Percentiles rank a stretch among this genome's conserved stretches.
phyloP scores from a whole-genome alignment of 2,329 filamentous ascomycete genomes.

The Chrysoporthe austroafricana region DNA sequence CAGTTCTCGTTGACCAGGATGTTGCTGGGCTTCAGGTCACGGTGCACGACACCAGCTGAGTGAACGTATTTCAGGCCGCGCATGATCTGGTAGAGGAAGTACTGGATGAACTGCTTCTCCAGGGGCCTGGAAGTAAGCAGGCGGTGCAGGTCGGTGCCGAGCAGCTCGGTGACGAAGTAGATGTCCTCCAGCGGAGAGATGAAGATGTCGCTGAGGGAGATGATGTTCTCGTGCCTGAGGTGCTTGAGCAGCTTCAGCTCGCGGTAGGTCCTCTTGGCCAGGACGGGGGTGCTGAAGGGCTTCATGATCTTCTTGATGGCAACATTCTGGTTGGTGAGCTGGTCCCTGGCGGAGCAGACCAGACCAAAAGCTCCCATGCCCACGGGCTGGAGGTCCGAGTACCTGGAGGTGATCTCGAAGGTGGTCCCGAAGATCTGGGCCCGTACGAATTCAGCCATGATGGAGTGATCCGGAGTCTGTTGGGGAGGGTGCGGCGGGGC shows the following conservation, averaged over 20 bases:
- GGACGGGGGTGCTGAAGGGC: conserved; percentile 97
- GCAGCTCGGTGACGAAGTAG: conserved; percentile 97
- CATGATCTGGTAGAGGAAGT: conserved; percentile 99
- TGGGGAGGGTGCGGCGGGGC: neutral
- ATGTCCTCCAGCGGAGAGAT: conserved; percentile 99
- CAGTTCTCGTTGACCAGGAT: conserved; percentile 99
- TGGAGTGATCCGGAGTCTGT: conserved; percentile 40
- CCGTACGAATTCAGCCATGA: conserved; percentile 98
- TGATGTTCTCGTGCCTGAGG: conserved; percentile 90
- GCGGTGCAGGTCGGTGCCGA: conserved; percentile 95
- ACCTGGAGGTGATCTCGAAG: conserved; percentile 99
- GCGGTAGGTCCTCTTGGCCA: conserved; percentile 96
- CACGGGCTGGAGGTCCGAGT: conserved; percentile 96
- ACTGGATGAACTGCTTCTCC: conserved; percentile 99
- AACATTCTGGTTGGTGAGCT: conserved; percentile 95
- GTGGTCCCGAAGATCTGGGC: conserved; percentile 99
- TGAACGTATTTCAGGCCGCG: conserved; percentile 98
- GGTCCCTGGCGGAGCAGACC: conserved; percentile 96
- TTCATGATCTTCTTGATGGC: conserved; percentile 99
- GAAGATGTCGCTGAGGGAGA: conserved; percentile 98
- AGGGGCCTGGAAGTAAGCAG: conserved; percentile 92
- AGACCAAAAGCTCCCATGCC: conserved; percentile 99
- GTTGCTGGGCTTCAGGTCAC: conserved; percentile 97
- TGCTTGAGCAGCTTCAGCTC: conserved; percentile 98
- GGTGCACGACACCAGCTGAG: conserved; percentile 95